Conservation (phyloP, 2,329 filamentous ascomycete species). For the Leptographium lundbergii region DNA sequence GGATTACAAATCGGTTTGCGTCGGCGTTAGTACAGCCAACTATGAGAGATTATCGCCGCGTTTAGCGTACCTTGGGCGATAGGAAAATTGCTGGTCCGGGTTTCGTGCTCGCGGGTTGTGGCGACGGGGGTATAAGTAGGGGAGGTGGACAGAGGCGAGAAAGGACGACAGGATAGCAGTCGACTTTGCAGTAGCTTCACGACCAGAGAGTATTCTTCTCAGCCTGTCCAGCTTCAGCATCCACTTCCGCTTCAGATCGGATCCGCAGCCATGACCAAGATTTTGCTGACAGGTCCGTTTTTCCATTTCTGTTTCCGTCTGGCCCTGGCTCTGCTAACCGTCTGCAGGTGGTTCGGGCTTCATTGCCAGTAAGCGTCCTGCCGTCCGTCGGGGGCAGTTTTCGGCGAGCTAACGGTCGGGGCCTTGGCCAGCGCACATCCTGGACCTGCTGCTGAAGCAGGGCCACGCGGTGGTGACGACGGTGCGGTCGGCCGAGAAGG, state of each 20-base stretch:
- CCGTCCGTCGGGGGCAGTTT: not conserved
- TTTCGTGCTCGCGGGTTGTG: not conserved
- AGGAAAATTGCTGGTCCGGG: not conserved
- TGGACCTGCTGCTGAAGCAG: slow-evolving; percentile 38
- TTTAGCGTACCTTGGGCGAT: too few relatives aligned
- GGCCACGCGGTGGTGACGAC: slow-evolving; percentile 43
- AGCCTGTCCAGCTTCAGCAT: not conserved
- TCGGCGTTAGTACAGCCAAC: not conserved
- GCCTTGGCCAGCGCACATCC: slow-evolving; percentile 31
- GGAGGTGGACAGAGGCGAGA: not conserved
- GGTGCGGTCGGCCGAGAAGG: slow-evolving; percentile 41
- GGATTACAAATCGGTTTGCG: too few relatives aligned
- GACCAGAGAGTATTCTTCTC: not conserved
- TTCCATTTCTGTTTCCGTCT: not conserved
- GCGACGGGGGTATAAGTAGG: not conserved
- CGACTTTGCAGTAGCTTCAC: not conserved
- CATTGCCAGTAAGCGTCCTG: slow-evolving; percentile 29
- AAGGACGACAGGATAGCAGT: not conserved
- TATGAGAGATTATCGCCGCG: not conserved
- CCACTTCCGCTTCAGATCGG: not conserved
- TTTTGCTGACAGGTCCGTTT: slow-evolving; percentile 31
- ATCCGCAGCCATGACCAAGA: slow-evolving; percentile 26
- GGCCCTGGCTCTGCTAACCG: not conserved
- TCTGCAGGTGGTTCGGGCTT: slow-evolving; percentile 36
- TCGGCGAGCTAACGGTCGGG: too few relatives aligned